Conservation (phyloP, 75 land plant genomes). For the Cunninghamia lanceolata region DNA sequence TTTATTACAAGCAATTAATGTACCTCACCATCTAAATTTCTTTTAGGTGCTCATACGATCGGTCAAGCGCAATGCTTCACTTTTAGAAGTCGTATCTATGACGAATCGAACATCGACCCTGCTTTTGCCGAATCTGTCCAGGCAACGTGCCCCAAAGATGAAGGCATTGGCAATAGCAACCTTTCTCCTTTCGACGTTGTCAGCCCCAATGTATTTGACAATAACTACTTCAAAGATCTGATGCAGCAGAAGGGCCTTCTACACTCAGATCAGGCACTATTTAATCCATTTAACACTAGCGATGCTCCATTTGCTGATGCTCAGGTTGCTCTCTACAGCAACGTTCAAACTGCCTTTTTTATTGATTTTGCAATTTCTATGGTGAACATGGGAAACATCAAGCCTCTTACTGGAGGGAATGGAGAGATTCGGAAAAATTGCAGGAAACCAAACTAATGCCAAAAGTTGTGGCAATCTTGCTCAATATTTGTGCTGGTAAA, state of each 20-base stretch:
- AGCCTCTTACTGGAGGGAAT: too few relatives aligned
- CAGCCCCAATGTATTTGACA: not conserved
- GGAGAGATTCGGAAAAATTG: too few relatives aligned
- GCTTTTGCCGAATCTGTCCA: not conserved
- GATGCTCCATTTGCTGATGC: too few relatives aligned
- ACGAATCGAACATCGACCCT: slow-evolving; percentile 15
- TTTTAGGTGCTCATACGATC: slow-evolving; percentile 23
- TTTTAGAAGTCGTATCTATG: slow-evolving; percentile 15
- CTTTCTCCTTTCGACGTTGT: not conserved
- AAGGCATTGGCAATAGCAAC: not conserved
- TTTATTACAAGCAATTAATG: not conserved
- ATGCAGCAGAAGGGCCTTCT: not conserved
- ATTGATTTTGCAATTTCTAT: too few relatives aligned
- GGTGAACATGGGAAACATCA: too few relatives aligned
- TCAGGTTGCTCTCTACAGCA: too few relatives aligned
- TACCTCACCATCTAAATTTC: not conserved
- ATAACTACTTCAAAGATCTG: not conserved
- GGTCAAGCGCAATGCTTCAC: slow-evolving; percentile 23
- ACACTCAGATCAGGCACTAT: not conserved
- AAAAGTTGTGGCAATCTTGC: too few relatives aligned
- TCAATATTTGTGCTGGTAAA: too few relatives aligned
- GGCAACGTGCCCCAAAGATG: slow-evolving; percentile 12
- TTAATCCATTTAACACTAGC: too few relatives aligned
- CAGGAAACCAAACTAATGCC: too few relatives aligned
- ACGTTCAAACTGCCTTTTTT: too few relatives aligned